These are phyloP conservation scores for Trametes sp. DNA, from an alignment of 1,284 basidiomycete species.

Conservation along the genomic window DNA sequence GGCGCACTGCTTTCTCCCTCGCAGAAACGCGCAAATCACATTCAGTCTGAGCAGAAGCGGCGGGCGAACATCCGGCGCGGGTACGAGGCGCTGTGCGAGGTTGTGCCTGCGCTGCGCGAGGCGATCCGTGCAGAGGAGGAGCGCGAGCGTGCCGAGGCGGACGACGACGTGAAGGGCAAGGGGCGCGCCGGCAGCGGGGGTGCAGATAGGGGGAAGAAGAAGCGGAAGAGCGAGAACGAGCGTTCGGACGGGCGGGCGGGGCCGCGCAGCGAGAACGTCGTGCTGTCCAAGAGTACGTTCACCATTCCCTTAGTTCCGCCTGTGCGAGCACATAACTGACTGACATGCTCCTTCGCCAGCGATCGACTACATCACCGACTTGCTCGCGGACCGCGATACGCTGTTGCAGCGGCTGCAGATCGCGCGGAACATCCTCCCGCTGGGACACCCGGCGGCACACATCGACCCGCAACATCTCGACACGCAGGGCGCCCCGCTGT, in stretches of 20 bases:
- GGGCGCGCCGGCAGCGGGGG: constrained; percentile 22
- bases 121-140: constrained; percentile 76
- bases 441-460: constrained; percentile 59
- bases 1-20: constrained; percentile 53
- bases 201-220: constrained; percentile 45
- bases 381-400: constrained; percentile 63
- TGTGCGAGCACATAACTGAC: not conserved
- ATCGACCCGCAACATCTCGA: constrained; percentile 43
- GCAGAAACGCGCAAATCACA: constrained; percentile 94
- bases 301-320: too few species aligned
- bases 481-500: constrained; percentile 52
- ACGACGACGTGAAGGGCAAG: constrained; percentile 24
- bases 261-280: constrained; percentile 86
- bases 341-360: constrained; percentile 51
- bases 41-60: constrained; percentile 89
- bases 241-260: constrained; percentile 82
- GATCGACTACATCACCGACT: constrained; percentile 80
- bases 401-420: constrained; percentile 65
- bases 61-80: constrained; percentile 90
- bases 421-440: constrained; percentile 63
- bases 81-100: constrained; percentile 85
- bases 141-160: constrained; percentile 38
- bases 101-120: constrained; percentile 80
- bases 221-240: constrained; percentile 52
- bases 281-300: constrained; percentile 80